Evolutionary conservation across 2,329 filamentous ascomycete genomes (phyloP).

Genomic region (Ceratocystiopsis sp.): DNA sequence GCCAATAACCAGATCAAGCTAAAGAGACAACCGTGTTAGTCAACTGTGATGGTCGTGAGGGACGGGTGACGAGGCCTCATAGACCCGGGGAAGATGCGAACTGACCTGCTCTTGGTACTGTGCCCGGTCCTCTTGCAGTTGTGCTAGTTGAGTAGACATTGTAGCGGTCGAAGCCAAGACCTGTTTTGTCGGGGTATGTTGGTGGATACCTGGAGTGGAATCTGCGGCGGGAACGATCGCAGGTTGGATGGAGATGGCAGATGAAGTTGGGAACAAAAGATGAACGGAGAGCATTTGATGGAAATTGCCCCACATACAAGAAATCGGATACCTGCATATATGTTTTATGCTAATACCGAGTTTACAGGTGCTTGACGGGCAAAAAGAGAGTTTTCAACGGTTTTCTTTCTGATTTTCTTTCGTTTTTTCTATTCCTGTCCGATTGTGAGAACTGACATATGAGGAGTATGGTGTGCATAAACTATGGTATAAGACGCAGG

Average conservation of each 20-base stretch:
- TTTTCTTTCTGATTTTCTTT: no score
- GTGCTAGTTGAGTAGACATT: slow-evolving; percentile 19
- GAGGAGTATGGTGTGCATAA: no score
- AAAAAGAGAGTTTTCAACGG: no score
- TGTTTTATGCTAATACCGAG: not conserved
- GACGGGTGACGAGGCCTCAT: no score
- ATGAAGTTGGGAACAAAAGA: not conserved
- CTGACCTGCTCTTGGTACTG: slow-evolving; percentile 41
- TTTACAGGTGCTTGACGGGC: not conserved
- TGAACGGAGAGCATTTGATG: not conserved
- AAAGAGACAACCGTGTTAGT: not conserved
- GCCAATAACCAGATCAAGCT: slow-evolving; percentile 63
- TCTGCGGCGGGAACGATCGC: not conserved
- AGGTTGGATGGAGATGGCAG: not conserved
- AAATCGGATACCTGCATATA: not conserved
- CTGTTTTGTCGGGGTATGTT: no score
- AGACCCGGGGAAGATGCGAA: slow-evolving; percentile 13
- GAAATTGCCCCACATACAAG: not conserved
- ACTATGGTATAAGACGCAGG: no score
- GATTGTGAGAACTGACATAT: no score
- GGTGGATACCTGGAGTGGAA: not conserved
- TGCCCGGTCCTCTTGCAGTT: slow-evolving; percentile 33
- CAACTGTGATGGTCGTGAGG: not conserved
- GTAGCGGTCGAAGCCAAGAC: slow-evolving; percentile 2
- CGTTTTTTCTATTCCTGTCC: no score